Percentiles rank a stretch among this genome's conserved stretches.
Conservation (phyloP, 2,329 filamentous ascomycete genomes). For the Aurifilum marmelostoma region DNA sequence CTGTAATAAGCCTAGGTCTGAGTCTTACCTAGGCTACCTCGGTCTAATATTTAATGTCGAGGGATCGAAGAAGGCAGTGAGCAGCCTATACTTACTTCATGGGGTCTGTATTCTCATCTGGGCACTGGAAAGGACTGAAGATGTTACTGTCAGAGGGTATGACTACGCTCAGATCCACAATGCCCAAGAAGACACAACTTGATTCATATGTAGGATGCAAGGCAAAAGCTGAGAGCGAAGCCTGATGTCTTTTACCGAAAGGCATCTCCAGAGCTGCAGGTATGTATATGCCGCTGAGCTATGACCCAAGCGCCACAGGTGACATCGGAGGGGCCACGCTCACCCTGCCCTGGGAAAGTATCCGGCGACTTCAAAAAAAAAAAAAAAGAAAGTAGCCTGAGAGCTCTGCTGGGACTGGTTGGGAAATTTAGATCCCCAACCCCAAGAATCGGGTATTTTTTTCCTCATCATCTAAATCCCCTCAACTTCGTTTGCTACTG, state of each 20-base stretch:
- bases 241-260: not conserved
- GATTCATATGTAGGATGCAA: not conserved
- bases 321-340: constrained; percentile 7
- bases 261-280: not conserved
- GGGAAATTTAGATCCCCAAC: not conserved
- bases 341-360: constrained; percentile 8
- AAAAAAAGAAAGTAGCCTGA: not conserved
- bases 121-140: not conserved
- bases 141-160: not conserved
- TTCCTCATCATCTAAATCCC: not conserved
- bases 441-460: not conserved
- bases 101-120: not conserved
- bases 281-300: constrained; percentile 2
- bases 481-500: not conserved
- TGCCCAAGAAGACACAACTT: not conserved
- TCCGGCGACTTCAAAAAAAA: not conserved
- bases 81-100: not conserved
- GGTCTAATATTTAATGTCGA: not conserved
- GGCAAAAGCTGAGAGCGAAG: not conserved
- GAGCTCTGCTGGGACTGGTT: not conserved
- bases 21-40: not conserved
- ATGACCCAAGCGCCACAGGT: not conserved
- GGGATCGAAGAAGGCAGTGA: not conserved
- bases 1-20: not conserved
- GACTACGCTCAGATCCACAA: not conserved